These are phyloP conservation scores for Lasiosphaeria miniovina DNA, from an alignment of 495 filamentous ascomycete species.

Conservation along the genomic window DNA sequence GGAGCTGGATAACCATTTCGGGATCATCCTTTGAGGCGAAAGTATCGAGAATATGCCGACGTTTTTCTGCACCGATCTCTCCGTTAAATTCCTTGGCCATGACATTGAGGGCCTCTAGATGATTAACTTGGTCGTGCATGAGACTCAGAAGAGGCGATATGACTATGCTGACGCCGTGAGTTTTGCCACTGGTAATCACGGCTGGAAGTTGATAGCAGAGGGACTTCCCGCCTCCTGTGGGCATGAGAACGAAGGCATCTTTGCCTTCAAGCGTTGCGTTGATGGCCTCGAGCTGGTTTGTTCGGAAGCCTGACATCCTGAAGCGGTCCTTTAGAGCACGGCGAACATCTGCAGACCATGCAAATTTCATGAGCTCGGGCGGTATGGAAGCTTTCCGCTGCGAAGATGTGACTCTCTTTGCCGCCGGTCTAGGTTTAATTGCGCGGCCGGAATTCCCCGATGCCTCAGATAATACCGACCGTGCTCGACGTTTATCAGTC, in stretches of 20 bases:
- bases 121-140: slow-evolving; percentile 93
- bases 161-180: slow-evolving; percentile 83
- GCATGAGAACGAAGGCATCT: slow-evolving; percentile 94
- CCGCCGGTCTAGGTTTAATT: slow-evolving; percentile 28
- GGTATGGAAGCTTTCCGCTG: slow-evolving; percentile 30
- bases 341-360: slow-evolving; percentile 86
- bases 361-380: slow-evolving; percentile 44
- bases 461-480: slow-evolving; percentile 34
- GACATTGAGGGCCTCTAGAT: slow-evolving; percentile 71
- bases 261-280: slow-evolving; percentile 85
- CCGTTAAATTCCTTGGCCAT: slow-evolving; percentile 75
- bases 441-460: slow-evolving; percentile 34
- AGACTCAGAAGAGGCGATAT: slow-evolving; percentile 91
- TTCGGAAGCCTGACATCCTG: slow-evolving; percentile 75
- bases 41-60: slow-evolving; percentile 55
- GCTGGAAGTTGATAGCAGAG: slow-evolving; percentile 95
- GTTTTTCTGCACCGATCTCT: slow-evolving; percentile 57
- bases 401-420: slow-evolving; percentile 25
- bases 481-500: slow-evolving; percentile 17
- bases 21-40: slow-evolving; percentile 55
- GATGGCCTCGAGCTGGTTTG: slow-evolving; percentile 93
- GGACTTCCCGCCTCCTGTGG: slow-evolving; percentile 94
- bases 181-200: slow-evolving; percentile 75
- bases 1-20: slow-evolving; percentile 70
- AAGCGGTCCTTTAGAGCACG: slow-evolving; percentile 75